Evolutionary conservation across 768 basidiomycete genomes (phyloP).

Genomic region (Phlebiopsis gigantea): DNA sequence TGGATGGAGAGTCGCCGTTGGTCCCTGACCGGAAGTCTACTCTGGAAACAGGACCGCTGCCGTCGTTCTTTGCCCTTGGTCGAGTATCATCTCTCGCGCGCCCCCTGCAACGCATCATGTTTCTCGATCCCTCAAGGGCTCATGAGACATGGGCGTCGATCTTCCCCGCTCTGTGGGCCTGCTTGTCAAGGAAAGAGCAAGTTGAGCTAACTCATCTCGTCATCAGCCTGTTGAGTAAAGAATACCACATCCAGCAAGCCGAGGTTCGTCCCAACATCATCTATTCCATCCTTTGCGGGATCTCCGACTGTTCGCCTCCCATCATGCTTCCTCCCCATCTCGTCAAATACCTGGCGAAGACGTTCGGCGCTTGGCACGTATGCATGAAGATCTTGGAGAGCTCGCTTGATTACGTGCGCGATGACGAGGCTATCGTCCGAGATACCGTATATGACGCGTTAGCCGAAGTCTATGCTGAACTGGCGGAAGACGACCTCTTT

Average conservation of each 20-base stretch:
- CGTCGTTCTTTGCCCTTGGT: constrained; percentile 38
- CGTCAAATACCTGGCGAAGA: constrained; percentile 93
- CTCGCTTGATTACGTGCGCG: constrained; percentile 73
- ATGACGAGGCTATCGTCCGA: constrained; percentile 73
- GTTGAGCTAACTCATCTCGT: constrained; percentile 83
- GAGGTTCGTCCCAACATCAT: constrained; percentile 89
- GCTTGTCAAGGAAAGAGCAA: constrained; percentile 84
- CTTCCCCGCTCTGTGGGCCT: constrained; percentile 83
- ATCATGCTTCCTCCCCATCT: constrained; percentile 92
- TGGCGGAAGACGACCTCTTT: constrained; percentile 95
- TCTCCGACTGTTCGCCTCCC: constrained; percentile 80
- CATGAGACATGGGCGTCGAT: constrained; percentile 85
- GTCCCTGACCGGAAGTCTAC: constrained; percentile 37
- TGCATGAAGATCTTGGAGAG: constrained; percentile 79
- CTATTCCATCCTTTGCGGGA: constrained; percentile 81
- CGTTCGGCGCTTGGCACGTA: constrained; percentile 94
- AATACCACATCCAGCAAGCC: constrained; percentile 87
- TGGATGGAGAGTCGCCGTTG: constrained; percentile 39
- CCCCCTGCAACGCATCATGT: constrained; percentile 78
- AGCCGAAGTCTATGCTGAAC: constrained; percentile 91
- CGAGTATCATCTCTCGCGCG: constrained; percentile 53
- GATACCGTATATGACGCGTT: constrained; percentile 88
- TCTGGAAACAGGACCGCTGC: constrained; percentile 25
- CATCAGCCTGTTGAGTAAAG: constrained; percentile 86
- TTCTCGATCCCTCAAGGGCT: constrained; percentile 69